A percentile compares a stretch with the other conserved stretches of the same genome.
Evolutionary conservation across 2,329 filamentous ascomycete species (phyloP).

Genomic region (Neonectria ditissima): DNA sequence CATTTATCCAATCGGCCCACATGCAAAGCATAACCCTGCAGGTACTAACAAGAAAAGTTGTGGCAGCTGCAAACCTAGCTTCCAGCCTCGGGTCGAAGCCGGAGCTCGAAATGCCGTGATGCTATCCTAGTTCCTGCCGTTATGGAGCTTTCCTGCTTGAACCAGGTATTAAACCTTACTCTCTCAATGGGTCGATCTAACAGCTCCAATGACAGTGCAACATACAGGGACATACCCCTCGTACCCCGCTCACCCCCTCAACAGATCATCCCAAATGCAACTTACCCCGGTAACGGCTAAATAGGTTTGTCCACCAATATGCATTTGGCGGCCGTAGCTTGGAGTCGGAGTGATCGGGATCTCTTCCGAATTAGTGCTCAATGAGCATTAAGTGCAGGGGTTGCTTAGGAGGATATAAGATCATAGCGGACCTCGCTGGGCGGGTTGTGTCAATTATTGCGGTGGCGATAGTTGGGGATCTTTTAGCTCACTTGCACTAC

Average conservation of each 20-base stretch:
- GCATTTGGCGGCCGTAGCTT: neutral
- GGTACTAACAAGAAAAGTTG: neutral
- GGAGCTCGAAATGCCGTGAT: neutral
- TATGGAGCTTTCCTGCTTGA: neutral
- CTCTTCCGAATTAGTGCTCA: conserved; percentile 10
- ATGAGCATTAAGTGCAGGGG: neutral
- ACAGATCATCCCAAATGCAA: conserved; percentile 14
- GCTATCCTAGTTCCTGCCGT: too few relatives aligned
- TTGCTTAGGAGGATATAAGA: neutral
- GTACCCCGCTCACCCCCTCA: conserved; percentile 3
- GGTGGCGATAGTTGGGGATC: neutral
- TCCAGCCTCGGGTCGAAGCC: neutral
- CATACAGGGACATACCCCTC: too few relatives aligned
- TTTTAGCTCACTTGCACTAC: neutral
- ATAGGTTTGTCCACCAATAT: conserved; percentile 39
- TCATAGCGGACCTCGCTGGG: neutral
- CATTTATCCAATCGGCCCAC: neutral
- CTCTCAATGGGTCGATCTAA: neutral
- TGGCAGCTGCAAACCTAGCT: neutral
- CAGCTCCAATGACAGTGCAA: neutral
- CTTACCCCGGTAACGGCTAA: conserved; percentile 32
- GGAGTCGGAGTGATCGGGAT: conserved; percentile 27
- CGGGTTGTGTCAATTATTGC: neutral
- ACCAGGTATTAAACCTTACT: neutral
- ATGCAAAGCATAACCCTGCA: too few relatives aligned